Conservation (phyloP, 1,284 basidiomycete genomes). For the Moesziomyces antarcticus region DNA sequence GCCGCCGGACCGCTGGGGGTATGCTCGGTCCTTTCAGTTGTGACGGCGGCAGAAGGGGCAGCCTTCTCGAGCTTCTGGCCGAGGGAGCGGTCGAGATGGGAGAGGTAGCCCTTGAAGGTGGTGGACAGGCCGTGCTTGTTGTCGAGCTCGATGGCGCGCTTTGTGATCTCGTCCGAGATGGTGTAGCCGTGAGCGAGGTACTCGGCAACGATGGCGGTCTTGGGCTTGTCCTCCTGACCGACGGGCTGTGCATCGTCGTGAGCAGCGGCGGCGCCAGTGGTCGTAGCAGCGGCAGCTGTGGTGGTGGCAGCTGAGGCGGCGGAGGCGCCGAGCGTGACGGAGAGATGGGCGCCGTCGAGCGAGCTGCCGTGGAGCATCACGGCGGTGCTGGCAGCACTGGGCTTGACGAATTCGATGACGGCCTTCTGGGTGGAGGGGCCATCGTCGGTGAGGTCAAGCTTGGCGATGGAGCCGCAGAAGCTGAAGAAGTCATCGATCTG, state of each 20-base stretch:
- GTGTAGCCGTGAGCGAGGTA: constrained; percentile 60
- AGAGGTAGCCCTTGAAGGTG: constrained; percentile 55
- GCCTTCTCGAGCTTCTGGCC: constrained; percentile 48
- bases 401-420: constrained; percentile 40
- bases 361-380: constrained; percentile 58
- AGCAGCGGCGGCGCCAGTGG: background rate
- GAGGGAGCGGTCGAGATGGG: constrained; percentile 55
- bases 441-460: constrained; percentile 42
- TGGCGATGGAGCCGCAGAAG: constrained; percentile 57
- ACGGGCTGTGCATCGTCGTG: constrained; percentile 37
- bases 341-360: constrained; percentile 54
- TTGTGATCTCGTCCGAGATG: constrained; percentile 57
- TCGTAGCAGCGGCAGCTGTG: constrained; percentile 12
- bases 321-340: constrained; percentile 29
- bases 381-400: constrained; percentile 53
- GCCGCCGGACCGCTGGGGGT: constrained; percentile 50
- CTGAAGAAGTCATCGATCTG: constrained; percentile 60
- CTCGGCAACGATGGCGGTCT: constrained; percentile 59
- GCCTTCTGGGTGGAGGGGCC: constrained; percentile 34
- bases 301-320: constrained; percentile 8
- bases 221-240: constrained; percentile 62
- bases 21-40: constrained; percentile 44
- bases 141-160: constrained; percentile 62
- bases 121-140: constrained; percentile 57
- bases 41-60: constrained; percentile 23